Evolutionary conservation across 805 yeast genomes (phyloP).

Genomic region (Suhomyces vadensis): DNA sequence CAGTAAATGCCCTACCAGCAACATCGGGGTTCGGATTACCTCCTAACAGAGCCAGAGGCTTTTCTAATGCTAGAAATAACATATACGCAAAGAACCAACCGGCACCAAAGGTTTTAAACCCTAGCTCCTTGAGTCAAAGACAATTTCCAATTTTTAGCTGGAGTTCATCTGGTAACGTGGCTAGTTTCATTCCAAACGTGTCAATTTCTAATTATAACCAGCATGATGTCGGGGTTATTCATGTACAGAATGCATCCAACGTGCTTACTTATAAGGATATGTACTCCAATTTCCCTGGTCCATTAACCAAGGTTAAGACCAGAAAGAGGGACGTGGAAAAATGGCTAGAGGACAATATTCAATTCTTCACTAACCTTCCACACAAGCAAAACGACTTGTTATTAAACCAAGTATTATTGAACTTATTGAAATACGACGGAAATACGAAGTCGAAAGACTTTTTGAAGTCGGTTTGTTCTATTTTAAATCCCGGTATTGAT

Average conservation of each 20-base stretch:
- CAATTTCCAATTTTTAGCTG: constrained; percentile 81
- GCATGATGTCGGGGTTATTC: constrained; percentile 24
- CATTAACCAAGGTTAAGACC: constrained; percentile 56
- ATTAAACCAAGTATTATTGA: constrained; percentile 32
- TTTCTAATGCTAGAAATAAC: constrained; percentile 21
- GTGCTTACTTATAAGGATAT: constrained; percentile 24
- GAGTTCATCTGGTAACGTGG: constrained; percentile 38
- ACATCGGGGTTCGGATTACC: background rate
- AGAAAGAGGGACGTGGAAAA: constrained; percentile 68
- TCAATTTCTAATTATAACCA: constrained; percentile 3
- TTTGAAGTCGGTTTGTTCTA: constrained; percentile 31
- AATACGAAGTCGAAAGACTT: constrained; percentile 29
- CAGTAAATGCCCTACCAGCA: too few relatives aligned
- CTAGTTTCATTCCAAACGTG: constrained; percentile 27
- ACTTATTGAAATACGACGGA: constrained; percentile 32
- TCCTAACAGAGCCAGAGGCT: constrained; percentile 24
- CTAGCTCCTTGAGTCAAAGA: constrained; percentile 53
- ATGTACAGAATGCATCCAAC: constrained; percentile 27
- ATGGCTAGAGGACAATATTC: constrained; percentile 46
- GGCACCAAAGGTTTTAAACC: constrained; percentile 42
- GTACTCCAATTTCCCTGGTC: constrained; percentile 60
- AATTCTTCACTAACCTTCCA: constrained; percentile 12
- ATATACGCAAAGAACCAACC: constrained; percentile 19
- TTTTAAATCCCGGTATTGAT: constrained; percentile 46
- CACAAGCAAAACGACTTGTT: constrained; percentile 25